Conservation (phyloP, 495 filamentous ascomycete species). For the Symbiotaphrina buchneri region DNA sequence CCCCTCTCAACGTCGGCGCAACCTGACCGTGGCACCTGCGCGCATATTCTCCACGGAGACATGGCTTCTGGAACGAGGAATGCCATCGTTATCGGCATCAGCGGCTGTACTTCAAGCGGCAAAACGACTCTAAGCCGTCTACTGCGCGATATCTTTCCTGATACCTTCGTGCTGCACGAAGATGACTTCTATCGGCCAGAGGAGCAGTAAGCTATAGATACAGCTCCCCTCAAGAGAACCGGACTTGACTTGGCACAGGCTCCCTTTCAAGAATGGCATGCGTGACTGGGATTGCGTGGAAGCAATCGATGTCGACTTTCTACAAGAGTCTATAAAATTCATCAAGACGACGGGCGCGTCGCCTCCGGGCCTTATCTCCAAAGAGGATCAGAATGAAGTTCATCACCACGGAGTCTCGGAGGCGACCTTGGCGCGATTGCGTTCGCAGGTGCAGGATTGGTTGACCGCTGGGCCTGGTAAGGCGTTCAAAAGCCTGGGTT, state of each 20-base stretch:
- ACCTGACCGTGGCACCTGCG: no score
- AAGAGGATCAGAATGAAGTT: constrained; percentile 54
- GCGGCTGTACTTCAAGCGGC: constrained; percentile 4
- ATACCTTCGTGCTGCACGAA: constrained; percentile 2
- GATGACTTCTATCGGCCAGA: constrained; percentile 6
- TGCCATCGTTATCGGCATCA: constrained; percentile 2
- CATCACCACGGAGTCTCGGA: constrained; percentile 22
- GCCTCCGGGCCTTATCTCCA: constrained; percentile 33
- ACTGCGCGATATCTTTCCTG: constrained; percentile 4
- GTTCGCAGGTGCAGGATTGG: constrained; percentile 13
- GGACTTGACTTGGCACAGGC: neutral
- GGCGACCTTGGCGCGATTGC: constrained; percentile 14
- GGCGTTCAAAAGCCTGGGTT: constrained; percentile 6
- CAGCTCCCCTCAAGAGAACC: neutral
- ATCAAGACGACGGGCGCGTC: neutral
- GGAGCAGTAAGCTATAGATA: neutral
- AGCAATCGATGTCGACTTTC: neutral
- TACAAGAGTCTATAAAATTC: neutral
- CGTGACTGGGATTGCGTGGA: constrained; percentile 5
- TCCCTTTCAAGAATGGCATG: constrained; percentile 1
- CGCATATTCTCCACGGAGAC: no score
- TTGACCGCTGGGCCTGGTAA: constrained; percentile 10
- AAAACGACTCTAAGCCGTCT: constrained; percentile 4
- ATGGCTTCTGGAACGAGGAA: no score
- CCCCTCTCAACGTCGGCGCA: no score